phyloP scores from a whole-genome alignment of 768 basidiomycete species.

The Artomyces pyxidatus region DNA sequence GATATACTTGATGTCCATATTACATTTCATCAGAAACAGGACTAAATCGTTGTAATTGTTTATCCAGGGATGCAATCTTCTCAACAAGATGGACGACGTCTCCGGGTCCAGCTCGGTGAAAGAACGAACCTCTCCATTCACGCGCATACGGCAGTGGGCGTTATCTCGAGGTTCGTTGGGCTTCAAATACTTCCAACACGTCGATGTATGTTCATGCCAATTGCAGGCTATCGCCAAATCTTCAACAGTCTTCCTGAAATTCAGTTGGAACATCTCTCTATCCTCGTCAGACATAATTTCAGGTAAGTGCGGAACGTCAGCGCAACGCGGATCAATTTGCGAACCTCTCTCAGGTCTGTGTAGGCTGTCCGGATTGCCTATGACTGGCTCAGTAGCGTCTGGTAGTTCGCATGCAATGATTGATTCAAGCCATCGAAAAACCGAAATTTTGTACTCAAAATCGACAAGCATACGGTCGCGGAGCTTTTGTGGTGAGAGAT shows the following conservation, averaged over 20 bases:
- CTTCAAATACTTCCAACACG: conserved; percentile 33
- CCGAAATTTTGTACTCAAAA: conserved; percentile 11
- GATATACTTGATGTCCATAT: conserved; percentile 42
- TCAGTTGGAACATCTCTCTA: background rate
- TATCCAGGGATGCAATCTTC: conserved; percentile 30
- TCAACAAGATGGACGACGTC: conserved; percentile 25
- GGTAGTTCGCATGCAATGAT: conserved; percentile 13
- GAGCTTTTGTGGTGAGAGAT: background rate
- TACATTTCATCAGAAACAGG: conserved; percentile 23
- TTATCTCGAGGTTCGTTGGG: conserved; percentile 17
- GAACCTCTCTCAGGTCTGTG: background rate
- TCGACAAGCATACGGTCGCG: conserved; percentile 5
- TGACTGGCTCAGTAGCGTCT: background rate
- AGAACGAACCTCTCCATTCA: background rate
- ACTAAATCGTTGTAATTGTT: conserved; percentile 33
- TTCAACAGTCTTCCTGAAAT: background rate
- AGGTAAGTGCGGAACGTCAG: background rate
- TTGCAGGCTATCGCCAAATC: conserved; percentile 23
- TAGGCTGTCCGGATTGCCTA: background rate
- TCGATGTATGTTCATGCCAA: conserved; percentile 24
- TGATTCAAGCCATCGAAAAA: conserved; percentile 21
- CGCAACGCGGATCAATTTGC: background rate
- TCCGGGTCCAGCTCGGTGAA: conserved; percentile 22
- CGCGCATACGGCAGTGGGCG: conserved; percentile 22
- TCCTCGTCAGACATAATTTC: background rate